Base-by-base conservation (phyloP, 2,329 filamentous ascomycete genomes). In the Penicillium sp. region DNA sequence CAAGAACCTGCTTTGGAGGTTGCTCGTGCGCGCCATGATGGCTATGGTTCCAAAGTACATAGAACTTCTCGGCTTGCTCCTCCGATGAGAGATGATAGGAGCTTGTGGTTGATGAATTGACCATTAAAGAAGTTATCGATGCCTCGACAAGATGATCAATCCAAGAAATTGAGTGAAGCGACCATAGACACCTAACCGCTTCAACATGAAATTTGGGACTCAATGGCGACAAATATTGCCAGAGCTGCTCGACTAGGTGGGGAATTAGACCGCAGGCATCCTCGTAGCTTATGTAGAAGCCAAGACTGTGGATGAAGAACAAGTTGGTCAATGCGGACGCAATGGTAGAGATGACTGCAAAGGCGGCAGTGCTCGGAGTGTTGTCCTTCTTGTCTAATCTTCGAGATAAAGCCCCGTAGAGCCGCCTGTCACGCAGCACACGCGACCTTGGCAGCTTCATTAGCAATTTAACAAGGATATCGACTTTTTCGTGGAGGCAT, bases 131-230 rank as follows among this genome's bases (percentile, higher is more conserved):
- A 23, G 86, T 83, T 40, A 96, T 84, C 0, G 89, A 85, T 23
- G 90, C 90, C 72, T 96, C 92, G 4, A 96, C 87, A 44, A 92
- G 85, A 49, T 89, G 86, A 63, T 87, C 86, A 1, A 82, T 77
- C 37, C 81, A 77, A 1, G 87, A 84, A 12, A 96, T 82, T 1
- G 86, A 82, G 23, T 97, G 92, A 49, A 99, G 77, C 61, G 91
- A 86, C 90, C 94, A 96, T 37, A 99, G 77, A 63, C 86, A 88
- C 54, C 89, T 86, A 8, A 95, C 90, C 18, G 92, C 88, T 75
- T 99, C 95, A 29, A 99, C 92, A 68, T 97, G 94, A 63, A 93
- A 95, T 69, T 96, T 96, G 0, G 92, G 92, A 59, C 88, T 87
- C 12, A 86, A 81, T n/a, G 90, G 87, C 0, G 91, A 89, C 37